Conservation (phyloP, 345 rosid species). For the Citrus inodora region DNA sequence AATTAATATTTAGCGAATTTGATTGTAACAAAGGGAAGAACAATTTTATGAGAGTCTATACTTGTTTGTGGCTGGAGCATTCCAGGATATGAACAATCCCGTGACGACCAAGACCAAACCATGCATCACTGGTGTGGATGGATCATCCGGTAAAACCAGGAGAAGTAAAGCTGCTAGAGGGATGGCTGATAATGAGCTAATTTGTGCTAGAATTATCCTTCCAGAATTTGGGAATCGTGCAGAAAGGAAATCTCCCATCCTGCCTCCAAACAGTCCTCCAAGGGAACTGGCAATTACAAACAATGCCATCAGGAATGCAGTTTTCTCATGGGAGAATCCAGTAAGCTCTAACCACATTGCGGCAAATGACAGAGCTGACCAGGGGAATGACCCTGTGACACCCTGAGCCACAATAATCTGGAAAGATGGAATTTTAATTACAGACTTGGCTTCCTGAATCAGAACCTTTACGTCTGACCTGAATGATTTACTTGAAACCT, state of each 20-base stretch:
- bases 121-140: constrained; percentile 49
- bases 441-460: constrained; percentile 51
- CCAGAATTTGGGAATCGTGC: constrained; percentile 67
- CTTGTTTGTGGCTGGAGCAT: constrained; percentile 92
- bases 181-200: constrained; percentile 83
- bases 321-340: constrained; percentile 73
- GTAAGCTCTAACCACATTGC: constrained; percentile 91
- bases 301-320: constrained; percentile 59
- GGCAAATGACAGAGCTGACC: constrained; percentile 88
- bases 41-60: constrained; percentile 24
- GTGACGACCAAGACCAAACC: constrained; percentile 55
- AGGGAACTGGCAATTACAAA: constrained; percentile 67
- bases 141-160: constrained; percentile 68
- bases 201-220: constrained; percentile 79
- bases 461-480: constrained; percentile 57
- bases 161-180: constrained; percentile 82
- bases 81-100: constrained; percentile 82
- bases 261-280: constrained; percentile 90
- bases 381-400: constrained; percentile 77
- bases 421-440: constrained; percentile 66
- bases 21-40: background rate
- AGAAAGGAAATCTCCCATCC: constrained; percentile 77
- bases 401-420: constrained; percentile 92
- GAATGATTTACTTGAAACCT: constrained; percentile 39
- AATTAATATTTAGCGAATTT: background rate